Conservation (phyloP, 1,284 basidiomycete genomes). For the Boletus mariae region DNA sequence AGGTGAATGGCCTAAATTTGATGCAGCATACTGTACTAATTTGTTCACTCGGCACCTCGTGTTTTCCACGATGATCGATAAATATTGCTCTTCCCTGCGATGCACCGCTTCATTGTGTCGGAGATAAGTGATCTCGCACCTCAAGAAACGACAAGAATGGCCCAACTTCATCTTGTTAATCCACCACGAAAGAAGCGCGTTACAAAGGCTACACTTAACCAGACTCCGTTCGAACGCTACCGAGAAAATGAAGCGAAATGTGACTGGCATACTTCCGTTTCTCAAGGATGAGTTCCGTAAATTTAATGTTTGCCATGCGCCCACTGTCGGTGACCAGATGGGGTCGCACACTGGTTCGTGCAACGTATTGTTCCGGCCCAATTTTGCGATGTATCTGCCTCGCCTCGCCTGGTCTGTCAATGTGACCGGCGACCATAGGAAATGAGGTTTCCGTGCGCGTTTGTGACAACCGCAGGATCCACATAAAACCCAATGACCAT, state of each 20-base stretch:
- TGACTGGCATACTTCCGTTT: background rate
- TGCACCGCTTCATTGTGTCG: constrained; percentile 30
- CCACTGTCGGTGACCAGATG: constrained; percentile 10
- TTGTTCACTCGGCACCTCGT: constrained; percentile 25
- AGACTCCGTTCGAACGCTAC: constrained; percentile 1
- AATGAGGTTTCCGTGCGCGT: constrained; percentile 41
- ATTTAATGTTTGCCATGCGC: constrained; percentile 14
- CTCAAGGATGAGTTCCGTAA: constrained; percentile 7
- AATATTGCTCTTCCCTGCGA: constrained; percentile 22
- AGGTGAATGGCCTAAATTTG: constrained; percentile 14
- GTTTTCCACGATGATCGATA: constrained; percentile 31
- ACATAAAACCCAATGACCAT: constrained; percentile 30
- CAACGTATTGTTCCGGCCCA: constrained; percentile 26
- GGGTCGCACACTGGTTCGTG: constrained; percentile 13
- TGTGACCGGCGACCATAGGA: constrained; percentile 32
- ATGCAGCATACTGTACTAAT: constrained; percentile 10
- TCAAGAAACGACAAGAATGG: constrained; percentile 19
- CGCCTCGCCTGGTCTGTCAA: constrained; percentile 34
- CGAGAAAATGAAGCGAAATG: constrained; percentile 1
- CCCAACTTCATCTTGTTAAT: constrained; percentile 14
- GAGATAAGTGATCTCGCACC: constrained; percentile 28
- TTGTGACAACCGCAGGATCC: constrained; percentile 32
- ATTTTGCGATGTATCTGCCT: constrained; percentile 35
- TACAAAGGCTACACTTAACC: constrained; percentile 6
- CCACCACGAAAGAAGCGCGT: constrained; percentile 17